Conservation (phyloP, 2,329 filamentous ascomycete genomes). For the Sporothrix brasiliensis region DNA sequence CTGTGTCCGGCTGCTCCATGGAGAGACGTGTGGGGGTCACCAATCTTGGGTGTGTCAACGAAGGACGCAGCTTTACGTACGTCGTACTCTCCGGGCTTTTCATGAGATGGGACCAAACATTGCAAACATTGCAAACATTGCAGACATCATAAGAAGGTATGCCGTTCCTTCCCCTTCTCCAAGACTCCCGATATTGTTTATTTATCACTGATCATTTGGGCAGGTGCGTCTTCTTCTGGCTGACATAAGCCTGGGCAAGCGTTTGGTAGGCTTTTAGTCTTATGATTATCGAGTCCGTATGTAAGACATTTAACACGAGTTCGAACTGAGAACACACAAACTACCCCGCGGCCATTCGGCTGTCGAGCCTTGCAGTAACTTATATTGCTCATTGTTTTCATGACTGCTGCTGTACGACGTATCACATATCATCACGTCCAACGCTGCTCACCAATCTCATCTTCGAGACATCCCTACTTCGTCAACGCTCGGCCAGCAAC, state of each 20-base stretch:
- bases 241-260: constrained; percentile 11
- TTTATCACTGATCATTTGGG: neutral
- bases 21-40: constrained; percentile 22
- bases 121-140: too few species aligned
- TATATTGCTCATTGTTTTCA: neutral
- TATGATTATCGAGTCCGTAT: neutral
- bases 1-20: neutral
- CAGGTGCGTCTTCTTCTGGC: neutral
- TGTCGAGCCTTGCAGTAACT: neutral
- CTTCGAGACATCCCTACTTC: too few species aligned
- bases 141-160: too few species aligned
- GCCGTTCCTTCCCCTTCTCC: too few species aligned
- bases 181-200: too few species aligned
- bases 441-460: neutral
- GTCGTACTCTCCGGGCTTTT: neutral
- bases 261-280: neutral
- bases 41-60: neutral
- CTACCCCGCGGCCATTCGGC: neutral
- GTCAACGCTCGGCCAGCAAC: neutral
- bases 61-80: too few species aligned
- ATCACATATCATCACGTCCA: neutral
- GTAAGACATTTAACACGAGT: neutral
- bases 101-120: too few species aligned
- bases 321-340: neutral
- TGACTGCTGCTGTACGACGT: neutral